phyloP scores from a whole-genome alignment of 139 green algal species.

The Volvox reticuliferus region DNA sequence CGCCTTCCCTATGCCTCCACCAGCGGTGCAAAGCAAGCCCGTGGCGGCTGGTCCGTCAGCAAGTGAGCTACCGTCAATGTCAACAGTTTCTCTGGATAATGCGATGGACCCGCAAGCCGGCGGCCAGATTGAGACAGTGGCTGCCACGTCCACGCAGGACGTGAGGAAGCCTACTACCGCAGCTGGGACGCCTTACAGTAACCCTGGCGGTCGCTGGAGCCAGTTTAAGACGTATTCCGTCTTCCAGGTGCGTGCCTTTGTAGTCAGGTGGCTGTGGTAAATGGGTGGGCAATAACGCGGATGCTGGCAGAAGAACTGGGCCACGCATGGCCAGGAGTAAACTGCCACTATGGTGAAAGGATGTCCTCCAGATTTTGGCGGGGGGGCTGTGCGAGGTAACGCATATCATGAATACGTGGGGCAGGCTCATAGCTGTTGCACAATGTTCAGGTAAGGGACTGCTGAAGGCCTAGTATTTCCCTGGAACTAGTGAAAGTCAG shows the following conservation, averaged over 20 bases:
- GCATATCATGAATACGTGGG: no score
- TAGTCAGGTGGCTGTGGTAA: no score
- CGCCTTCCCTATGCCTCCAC: not conserved
- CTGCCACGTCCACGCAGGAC: not conserved
- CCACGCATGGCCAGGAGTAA: no score
- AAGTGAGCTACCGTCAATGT: not conserved
- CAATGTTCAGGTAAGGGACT: no score
- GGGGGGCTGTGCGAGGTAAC: no score
- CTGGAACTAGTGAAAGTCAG: no score
- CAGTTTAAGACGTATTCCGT: conserved; percentile 79
- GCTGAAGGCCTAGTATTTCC: no score
- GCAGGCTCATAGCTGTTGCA: no score
- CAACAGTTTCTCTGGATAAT: conserved; percentile 54
- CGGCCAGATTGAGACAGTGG: conserved; percentile 76
- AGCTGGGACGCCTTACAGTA: conserved; percentile 74
- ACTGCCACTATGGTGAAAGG: no score
- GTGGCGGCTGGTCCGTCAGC: not conserved
- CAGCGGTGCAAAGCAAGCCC: conserved; percentile 34
- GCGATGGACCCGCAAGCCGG: conserved; percentile 66
- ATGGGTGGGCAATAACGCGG: no score
- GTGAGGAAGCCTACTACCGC: conserved; percentile 39
- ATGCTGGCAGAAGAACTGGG: no score
- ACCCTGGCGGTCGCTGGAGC: conserved; percentile 79
- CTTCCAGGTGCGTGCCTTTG: conserved; percentile 62
- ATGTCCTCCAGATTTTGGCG: no score